Evolutionary conservation across 768 basidiomycete species (phyloP).

Genomic region (Termitomyces titanicus): DNA sequence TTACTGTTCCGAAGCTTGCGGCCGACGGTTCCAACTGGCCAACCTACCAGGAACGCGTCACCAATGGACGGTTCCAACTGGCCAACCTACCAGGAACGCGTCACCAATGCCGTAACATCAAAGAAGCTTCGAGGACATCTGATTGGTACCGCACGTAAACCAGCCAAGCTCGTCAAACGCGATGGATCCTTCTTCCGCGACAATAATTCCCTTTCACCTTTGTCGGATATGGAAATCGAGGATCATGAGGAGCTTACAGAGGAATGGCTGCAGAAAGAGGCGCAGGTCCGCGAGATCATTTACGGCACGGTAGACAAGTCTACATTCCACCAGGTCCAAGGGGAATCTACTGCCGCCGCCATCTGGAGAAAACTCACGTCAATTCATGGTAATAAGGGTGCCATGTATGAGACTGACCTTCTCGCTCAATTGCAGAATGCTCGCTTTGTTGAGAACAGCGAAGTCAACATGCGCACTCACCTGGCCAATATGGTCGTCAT

Average conservation of each 20-base stretch:
- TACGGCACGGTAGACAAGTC: not conserved
- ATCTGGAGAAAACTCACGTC: not conserved
- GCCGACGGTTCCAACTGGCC: constrained; percentile 28
- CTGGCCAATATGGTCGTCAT: not conserved
- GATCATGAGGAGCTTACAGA: constrained; percentile 17
- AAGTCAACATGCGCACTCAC: constrained; percentile 5
- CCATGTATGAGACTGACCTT: not conserved
- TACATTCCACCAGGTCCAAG: constrained; percentile 1
- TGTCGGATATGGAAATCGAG: constrained; percentile 17
- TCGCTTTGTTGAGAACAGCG: not conserved
- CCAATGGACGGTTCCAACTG: no score
- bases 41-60: constrained; percentile 24
- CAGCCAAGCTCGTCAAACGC: no score
- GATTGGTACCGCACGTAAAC: no score
- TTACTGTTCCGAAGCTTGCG: constrained; percentile 8
- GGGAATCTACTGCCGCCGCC: not conserved
- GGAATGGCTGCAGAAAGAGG: not conserved
- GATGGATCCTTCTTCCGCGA: no score
- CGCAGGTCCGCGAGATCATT: constrained; percentile 2
- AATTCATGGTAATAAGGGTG: not conserved
- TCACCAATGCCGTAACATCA: no score
- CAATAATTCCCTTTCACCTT: no score
- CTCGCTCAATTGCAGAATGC: not conserved
- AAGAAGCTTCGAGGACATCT: no score
- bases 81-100: no score